Conservation (phyloP, 805 yeast genomes). For the Barnettozyma californica region DNA sequence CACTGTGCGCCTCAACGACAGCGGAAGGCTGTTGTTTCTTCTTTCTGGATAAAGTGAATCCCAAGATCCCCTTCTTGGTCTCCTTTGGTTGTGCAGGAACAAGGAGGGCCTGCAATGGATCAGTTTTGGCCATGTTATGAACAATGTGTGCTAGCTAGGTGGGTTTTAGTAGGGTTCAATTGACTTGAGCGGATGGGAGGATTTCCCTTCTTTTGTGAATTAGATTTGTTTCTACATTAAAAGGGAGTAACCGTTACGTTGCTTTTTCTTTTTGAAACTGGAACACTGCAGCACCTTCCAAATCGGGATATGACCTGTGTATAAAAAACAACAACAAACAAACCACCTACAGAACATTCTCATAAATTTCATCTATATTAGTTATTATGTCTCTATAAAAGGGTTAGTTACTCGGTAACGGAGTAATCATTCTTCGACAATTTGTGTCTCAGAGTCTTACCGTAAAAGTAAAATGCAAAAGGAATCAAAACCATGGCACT, state of each 20-base stretch:
- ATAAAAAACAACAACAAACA: background rate
- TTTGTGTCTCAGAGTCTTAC: conserved; percentile 55
- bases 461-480: conserved; percentile 63
- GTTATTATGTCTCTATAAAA: background rate
- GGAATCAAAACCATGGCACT: conserved; percentile 74
- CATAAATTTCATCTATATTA: background rate
- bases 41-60: conserved; percentile 6
- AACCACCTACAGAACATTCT: background rate
- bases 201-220: background rate
- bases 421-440: conserved; percentile 65
- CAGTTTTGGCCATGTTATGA: background rate
- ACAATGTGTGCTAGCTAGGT: background rate
- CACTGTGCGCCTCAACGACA: background rate
- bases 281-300: background rate
- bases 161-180: background rate
- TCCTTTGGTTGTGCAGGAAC: background rate
- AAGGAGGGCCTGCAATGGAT: background rate
- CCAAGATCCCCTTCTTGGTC: conserved; percentile 9
- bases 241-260: background rate
- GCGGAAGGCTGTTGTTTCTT: conserved; percentile 3
- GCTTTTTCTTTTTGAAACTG: background rate
- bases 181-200: background rate
- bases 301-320: background rate
- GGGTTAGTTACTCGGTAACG: conserved; percentile 2
- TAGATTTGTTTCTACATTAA: background rate